Percentiles rank a stretch among this genome's conserved stretches.
These are phyloP conservation scores for Purpureocillium lavendulum DNA, from an alignment of 2,329 filamentous ascomycete species.

Conservation along the genomic window DNA sequence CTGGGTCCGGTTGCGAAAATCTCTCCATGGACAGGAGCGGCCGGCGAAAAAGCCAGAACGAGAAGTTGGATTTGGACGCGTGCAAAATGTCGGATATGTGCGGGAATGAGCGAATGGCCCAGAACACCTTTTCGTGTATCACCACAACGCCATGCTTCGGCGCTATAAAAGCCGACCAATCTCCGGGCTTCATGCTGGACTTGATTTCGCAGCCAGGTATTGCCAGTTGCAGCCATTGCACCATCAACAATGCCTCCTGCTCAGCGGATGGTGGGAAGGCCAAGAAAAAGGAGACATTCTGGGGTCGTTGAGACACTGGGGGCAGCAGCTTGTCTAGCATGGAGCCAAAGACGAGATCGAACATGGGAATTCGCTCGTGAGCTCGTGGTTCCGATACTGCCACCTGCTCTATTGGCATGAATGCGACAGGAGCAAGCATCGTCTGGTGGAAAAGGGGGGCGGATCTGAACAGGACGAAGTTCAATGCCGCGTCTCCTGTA, in stretches of 20 bases:
- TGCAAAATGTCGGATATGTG: constrained; percentile 24
- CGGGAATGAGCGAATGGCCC: constrained; percentile 30
- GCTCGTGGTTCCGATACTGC: constrained; percentile 2
- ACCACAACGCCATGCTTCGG: constrained; percentile 25
- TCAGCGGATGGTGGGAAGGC: constrained; percentile 34
- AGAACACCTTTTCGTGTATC: constrained; percentile 34
- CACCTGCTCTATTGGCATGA: neutral
- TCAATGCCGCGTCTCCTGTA: constrained; percentile 13
- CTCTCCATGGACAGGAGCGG: constrained; percentile 13
- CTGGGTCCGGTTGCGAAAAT: constrained; percentile 7
- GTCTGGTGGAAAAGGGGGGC: constrained; percentile 7
- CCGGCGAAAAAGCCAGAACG: constrained; percentile 32
- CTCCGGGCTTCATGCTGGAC: constrained; percentile 29
- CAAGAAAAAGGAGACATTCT: constrained; percentile 33
- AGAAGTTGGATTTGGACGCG: constrained; percentile 13
- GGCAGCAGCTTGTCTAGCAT: constrained; percentile 22
- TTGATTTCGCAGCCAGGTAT: constrained; percentile 33
- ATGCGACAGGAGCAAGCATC: constrained; percentile 16
- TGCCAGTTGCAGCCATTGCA: constrained; percentile 33
- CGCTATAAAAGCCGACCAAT: constrained; percentile 37
- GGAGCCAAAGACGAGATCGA: constrained; percentile 20
- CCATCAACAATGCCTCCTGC: constrained; percentile 27
- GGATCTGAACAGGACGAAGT: constrained; percentile 28
- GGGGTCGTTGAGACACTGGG: constrained; percentile 4
- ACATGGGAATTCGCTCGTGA: constrained; percentile 9